Percentiles rank a stretch among this genome's conserved stretches.
Evolutionary conservation across 176 grass and related monocot genomes (phyloP).

Genomic region (Rhynchospora tenuis): DNA sequence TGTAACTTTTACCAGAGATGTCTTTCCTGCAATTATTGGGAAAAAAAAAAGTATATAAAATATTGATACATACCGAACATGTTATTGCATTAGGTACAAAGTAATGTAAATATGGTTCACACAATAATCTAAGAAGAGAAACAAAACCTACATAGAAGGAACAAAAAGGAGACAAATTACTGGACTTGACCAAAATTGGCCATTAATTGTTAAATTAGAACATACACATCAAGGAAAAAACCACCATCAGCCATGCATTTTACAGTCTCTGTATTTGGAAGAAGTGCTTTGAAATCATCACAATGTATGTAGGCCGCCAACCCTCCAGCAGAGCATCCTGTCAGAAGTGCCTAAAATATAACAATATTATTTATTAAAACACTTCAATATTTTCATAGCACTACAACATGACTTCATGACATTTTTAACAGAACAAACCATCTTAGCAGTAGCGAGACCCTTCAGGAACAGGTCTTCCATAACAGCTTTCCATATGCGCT

Average conservation of each 20-base stretch:
- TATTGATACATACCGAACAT: background rate
- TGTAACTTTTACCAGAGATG: constrained; percentile 50
- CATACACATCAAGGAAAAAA: constrained; percentile 73
- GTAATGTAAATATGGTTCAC: background rate
- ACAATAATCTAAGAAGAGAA: background rate
- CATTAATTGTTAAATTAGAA: background rate
- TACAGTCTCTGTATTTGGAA: constrained; percentile 33
- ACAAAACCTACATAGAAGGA: background rate
- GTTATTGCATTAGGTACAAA: background rate
- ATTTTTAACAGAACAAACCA: constrained; percentile 27
- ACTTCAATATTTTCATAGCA: background rate
- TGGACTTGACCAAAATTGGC: background rate
- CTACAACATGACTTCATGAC: background rate
- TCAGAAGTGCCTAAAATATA: constrained; percentile 54
- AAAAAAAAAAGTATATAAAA: background rate
- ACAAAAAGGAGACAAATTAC: background rate
- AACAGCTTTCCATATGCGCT: constrained; percentile 56
- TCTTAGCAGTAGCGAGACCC: constrained; percentile 46
- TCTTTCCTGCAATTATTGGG: constrained; percentile 36
- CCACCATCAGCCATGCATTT: constrained; percentile 84
- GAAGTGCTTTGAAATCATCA: constrained; percentile 44
- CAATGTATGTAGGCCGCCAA: constrained; percentile 62
- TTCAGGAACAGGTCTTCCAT: constrained; percentile 53
- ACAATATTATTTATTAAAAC: background rate
- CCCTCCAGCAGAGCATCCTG: constrained; percentile 79